phyloP scores from a whole-genome alignment of 192 early-diverging fungal genomes.

The Podochytrium sp. region DNA sequence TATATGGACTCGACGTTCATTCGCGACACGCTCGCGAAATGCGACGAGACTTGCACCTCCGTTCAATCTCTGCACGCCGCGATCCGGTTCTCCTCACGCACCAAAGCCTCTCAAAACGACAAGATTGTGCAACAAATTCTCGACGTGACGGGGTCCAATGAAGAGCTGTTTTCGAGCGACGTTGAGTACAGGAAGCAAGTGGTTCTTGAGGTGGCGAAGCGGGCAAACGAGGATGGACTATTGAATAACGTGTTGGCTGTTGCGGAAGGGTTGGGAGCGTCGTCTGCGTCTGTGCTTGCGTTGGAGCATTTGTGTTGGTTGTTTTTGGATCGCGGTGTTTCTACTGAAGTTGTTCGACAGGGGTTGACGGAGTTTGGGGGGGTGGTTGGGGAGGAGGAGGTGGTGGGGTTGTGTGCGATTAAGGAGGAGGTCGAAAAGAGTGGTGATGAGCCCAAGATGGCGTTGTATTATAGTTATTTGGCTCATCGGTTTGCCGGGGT shows the following conservation, averaged over 20 bases:
- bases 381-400: not conserved
- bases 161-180: not conserved
- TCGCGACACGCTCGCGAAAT: not conserved
- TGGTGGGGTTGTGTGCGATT: not conserved
- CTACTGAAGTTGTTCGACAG: not conserved
- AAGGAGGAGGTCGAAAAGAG: not conserved
- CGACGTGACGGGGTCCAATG: not conserved
- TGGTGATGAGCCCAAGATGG: not conserved
- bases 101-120: slow-evolving; percentile 12
- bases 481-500: slow-evolving; percentile 1
- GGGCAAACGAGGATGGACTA: not conserved
- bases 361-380: slow-evolving; percentile 18
- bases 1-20: slow-evolving; percentile 9
- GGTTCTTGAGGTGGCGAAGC: not conserved
- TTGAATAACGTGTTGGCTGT: slow-evolving; percentile 19
- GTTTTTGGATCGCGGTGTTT: not conserved
- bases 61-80: not conserved
- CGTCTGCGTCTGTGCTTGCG: not conserved
- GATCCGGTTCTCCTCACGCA: slow-evolving; percentile 4
- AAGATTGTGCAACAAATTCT: not conserved
- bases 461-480: slow-evolving; percentile 10
- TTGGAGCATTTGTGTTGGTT: slow-evolving; percentile 18
- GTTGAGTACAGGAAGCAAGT: slow-evolving; percentile 4
- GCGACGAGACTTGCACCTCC: not conserved
- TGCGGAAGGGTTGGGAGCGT: slow-evolving; percentile 10